Evolutionary conservation across 2,329 filamentous ascomycete genomes (phyloP), one percentile per base, ranked within the genome.

Genomic region (Parasarocladium wereldwijsianum): DNA sequence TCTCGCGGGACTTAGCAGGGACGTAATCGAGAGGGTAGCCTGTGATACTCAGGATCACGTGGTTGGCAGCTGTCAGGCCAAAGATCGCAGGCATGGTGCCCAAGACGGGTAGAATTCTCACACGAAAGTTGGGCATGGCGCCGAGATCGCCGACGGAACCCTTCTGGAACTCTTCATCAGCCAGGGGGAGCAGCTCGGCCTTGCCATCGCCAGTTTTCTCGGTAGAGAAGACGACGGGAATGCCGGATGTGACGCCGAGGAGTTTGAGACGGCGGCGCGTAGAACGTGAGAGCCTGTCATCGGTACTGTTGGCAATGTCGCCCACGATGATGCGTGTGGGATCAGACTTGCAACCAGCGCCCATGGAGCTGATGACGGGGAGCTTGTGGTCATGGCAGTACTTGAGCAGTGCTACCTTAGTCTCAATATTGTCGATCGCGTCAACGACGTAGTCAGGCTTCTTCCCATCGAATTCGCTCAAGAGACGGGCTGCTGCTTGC

Each of bases 21-120:
- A 83, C 58, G 48, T 90, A 93, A 38, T 93, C 85, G 27, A 79
- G 70, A 0, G 90, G 90, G 44, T 98, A 98, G 6, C 76, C 81
- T 5, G 67, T 61, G 26, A 96, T 70, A 34, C 74, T 71, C 33
- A 93, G 66, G 39, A 98, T 87, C 35, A 96, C 74, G 48, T 96
- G 84, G 53, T 96, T 98, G 4, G 90, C 90, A 7, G 82, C 72
- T 0, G 79, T 81, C 33, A 94, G 80, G 7, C 90, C 90, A 50
- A 98, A 98, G 1, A 96, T 77, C 3, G 90, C 87, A 0, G 90
- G 90, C 86, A 98, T 94, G 0, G 90, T 98, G 1, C 90, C 90
- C 3, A 98, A 59, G 0, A 98, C 90, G 0, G 90, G 90, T 7
- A 98, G 56, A 34, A 98, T 98, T n/a, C 90, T 70, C 8, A 93